Conservation (phyloP, 257 asterid species). For the Dorcoceras hygrometricum region DNA sequence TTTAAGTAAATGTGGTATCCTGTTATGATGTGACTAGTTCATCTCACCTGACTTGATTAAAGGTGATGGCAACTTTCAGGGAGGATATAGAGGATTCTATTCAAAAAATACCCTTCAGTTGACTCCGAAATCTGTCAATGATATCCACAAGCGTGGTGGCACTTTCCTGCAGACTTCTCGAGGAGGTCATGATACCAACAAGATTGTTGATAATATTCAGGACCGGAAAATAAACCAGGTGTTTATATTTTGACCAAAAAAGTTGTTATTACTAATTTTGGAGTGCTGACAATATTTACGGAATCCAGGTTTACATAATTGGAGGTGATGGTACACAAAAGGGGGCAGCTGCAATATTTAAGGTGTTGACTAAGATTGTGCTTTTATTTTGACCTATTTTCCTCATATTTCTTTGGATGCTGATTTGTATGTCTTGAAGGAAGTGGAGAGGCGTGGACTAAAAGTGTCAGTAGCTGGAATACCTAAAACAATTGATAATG, state of each 20-base stretch:
- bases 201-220: constrained; percentile 95
- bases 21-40: too few relatives aligned
- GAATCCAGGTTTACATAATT: constrained; percentile 83
- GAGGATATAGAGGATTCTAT: constrained; percentile 96
- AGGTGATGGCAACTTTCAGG: constrained; percentile 35
- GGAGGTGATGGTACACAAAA: constrained; percentile 99
- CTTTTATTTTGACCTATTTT: constrained; percentile 22
- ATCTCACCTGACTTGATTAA: too few relatives aligned
- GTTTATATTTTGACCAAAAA: constrained; percentile 11
- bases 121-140: constrained; percentile 82
- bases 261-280: constrained; percentile 10
- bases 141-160: constrained; percentile 97
- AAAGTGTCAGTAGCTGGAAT: constrained; percentile 92
- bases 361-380: constrained; percentile 41
- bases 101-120: constrained; percentile 67
- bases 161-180: constrained; percentile 92
- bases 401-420: constrained; percentile 4
- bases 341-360: constrained; percentile 85
- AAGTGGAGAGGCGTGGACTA: constrained; percentile 81
- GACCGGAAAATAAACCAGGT: constrained; percentile 97
- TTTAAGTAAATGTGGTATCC: too few relatives aligned
- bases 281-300: constrained; percentile 21
- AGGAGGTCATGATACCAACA: constrained; percentile 93
- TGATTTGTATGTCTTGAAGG: constrained; percentile 47
- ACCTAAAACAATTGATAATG: constrained; percentile 90